Conservation (phyloP, 192 early-diverging fungal species). For the Linnemannia elongata region DNA sequence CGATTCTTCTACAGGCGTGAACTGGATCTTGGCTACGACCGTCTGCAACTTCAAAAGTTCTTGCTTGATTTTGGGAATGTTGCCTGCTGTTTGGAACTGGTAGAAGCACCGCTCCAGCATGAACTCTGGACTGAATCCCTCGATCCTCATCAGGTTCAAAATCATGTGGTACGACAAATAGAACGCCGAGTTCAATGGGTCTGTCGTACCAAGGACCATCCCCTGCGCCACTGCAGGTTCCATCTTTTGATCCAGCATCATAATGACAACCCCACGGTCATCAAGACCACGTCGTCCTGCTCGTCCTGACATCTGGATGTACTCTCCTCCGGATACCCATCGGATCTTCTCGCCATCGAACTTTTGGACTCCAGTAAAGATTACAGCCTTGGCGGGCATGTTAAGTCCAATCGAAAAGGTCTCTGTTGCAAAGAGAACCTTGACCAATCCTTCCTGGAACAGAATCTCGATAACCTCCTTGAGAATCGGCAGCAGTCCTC, state of each 20-base stretch:
- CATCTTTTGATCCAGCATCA: conserved; percentile 96
- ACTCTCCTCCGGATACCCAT: conserved; percentile 86
- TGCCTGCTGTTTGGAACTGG: conserved; percentile 87
- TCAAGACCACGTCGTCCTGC: conserved; percentile 96
- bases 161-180: conserved; percentile 96
- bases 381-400: conserved; percentile 98
- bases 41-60: conserved; percentile 67
- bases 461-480: conserved; percentile 97
- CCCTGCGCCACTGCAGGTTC: conserved; percentile 87
- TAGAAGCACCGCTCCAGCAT: conserved; percentile 91
- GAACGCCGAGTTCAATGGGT: conserved; percentile 91
- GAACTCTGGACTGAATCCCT: conserved; percentile 89
- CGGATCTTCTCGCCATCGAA: conserved; percentile 89
- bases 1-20: conserved; percentile 72
- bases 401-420: conserved; percentile 98
- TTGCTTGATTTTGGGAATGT: conserved; percentile 77
- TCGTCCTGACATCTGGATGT: conserved; percentile 98
- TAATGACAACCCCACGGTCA: conserved; percentile 94
- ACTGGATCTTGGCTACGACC: conserved; percentile 62
- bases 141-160: conserved; percentile 91
- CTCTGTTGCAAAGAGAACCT: conserved; percentile 97
- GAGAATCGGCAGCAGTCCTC: conserved; percentile 91
- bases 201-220: conserved; percentile 86
- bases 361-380: conserved; percentile 92
- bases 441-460: conserved; percentile 94